phyloP scores from a whole-genome alignment of 306 rosid genomes.

The Gastrolobium bilobum region DNA sequence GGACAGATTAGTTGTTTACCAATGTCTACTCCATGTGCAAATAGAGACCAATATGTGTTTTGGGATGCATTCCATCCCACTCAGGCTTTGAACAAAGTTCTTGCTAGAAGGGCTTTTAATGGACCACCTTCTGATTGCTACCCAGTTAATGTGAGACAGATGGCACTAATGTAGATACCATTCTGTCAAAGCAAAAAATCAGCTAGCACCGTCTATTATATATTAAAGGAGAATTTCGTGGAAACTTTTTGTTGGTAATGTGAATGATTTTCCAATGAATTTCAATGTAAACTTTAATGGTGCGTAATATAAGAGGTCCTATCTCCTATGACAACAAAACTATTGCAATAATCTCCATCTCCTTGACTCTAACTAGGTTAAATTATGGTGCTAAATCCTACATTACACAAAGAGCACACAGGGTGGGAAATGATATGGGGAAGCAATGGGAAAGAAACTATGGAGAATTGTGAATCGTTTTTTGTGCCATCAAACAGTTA shows the following conservation, averaged over 20 bases:
- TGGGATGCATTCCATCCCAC: constrained; percentile 61
- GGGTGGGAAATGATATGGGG: no score
- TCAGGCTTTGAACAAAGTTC: constrained; percentile 35
- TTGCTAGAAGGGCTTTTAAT: constrained; percentile 40
- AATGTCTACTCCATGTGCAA: constrained; percentile 27
- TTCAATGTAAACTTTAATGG: background rate
- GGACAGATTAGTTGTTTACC: constrained; percentile 55
- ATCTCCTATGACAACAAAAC: background rate
- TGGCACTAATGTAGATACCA: constrained; percentile 43
- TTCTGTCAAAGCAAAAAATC: background rate
- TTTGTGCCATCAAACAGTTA: no score
- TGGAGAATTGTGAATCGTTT: no score
- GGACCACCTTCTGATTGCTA: constrained; percentile 46
- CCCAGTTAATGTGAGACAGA: constrained; percentile 51
- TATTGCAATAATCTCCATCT: no score
- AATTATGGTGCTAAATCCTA: no score
- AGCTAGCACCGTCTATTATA: background rate
- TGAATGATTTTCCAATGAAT: background rate
- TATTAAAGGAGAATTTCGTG: background rate
- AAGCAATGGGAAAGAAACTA: no score
- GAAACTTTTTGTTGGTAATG: background rate
- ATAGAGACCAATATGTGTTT: constrained; percentile 54
- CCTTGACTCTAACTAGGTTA: no score
- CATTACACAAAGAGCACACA: no score
- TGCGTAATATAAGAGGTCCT: background rate